These are phyloP conservation scores for Tephrocybe sp. DNA, from an alignment of 768 basidiomycete genomes.

Conservation along the genomic window DNA sequence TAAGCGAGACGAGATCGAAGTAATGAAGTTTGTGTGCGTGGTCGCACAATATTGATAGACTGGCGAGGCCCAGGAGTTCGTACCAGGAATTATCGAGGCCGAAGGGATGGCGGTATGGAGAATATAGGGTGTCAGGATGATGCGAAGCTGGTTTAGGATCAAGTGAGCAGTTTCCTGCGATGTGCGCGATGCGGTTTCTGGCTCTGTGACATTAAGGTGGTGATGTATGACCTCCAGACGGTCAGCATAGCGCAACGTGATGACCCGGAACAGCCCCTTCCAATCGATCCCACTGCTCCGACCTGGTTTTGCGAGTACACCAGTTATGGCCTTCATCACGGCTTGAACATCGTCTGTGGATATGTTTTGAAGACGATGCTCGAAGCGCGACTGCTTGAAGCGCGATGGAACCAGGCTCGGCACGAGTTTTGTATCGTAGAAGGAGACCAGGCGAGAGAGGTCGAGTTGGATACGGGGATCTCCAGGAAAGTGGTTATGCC, in stretches of 20 bases:
- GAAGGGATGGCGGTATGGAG: conserved; percentile 4
- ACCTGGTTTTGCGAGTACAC: conserved; percentile 7
- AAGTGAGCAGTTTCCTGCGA: neutral
- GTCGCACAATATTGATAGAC: conserved; percentile 30
- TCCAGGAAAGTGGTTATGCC: too few relatives aligned
- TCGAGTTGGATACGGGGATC: conserved; percentile 36
- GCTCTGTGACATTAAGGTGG: conserved; percentile 4
- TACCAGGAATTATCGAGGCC: neutral
- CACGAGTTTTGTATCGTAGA: conserved; percentile 31
- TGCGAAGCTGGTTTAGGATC: neutral
- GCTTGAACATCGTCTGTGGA: conserved; percentile 19
- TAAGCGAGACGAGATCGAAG: conserved; percentile 13
- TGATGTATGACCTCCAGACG: conserved; percentile 31
- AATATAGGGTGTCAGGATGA: conserved; percentile 5
- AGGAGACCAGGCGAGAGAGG: conserved; percentile 31
- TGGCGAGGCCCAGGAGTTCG: conserved; percentile 26
- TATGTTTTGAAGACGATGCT: conserved; percentile 27
- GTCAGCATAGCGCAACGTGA: conserved; percentile 29
- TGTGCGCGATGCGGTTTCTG: neutral
- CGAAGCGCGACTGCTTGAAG: conserved; percentile 17
- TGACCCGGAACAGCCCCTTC: conserved; percentile 28
- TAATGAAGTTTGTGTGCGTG: conserved; percentile 23
- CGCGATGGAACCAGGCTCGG: conserved; percentile 25
- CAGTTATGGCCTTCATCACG: conserved; percentile 16
- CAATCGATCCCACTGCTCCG: conserved; percentile 34